Evolutionary conservation across 495 filamentous ascomycete genomes (phyloP).

Genomic region (Neurospora sp.): DNA sequence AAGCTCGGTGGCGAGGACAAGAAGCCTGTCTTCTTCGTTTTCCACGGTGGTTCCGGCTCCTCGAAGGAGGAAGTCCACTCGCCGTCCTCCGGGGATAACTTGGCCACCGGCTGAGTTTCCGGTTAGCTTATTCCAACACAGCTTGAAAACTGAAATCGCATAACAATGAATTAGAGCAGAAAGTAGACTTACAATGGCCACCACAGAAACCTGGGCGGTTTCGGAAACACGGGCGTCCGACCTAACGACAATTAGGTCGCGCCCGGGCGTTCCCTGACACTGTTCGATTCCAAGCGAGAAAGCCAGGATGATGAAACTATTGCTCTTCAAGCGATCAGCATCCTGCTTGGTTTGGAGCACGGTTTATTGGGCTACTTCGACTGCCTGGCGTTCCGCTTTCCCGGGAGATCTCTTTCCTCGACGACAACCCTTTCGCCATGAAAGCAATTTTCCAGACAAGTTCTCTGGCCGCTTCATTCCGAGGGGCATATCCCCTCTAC

Average conservation of each 20-base stretch:
- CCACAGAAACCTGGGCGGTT: no score
- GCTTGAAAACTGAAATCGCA: no score
- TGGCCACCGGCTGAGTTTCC: background rate
- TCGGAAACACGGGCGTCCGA: background rate
- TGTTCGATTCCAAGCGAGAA: constrained; percentile 19
- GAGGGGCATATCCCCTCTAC: no score
- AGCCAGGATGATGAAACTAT: constrained; percentile 5
- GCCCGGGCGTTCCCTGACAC: constrained; percentile 3
- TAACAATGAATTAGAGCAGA: no score
- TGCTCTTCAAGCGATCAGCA: constrained; percentile 6
- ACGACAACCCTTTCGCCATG: background rate
- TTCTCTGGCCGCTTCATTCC: no score
- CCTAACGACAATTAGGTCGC: background rate
- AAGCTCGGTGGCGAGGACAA: constrained; percentile 43
- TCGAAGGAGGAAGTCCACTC: background rate
- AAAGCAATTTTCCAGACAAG: background rate
- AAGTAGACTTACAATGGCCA: no score
- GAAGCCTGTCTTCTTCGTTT: constrained; percentile 92
- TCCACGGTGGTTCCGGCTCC: constrained; percentile 87
- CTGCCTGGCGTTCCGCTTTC: no score
- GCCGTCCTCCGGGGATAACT: background rate
- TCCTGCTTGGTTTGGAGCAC: constrained; percentile 28
- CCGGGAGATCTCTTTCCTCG: no score
- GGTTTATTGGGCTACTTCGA: no score
- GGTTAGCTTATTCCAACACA: no score